Base-by-base conservation (phyloP, 2,329 filamentous ascomycete species). In the Diaporthe eres region DNA sequence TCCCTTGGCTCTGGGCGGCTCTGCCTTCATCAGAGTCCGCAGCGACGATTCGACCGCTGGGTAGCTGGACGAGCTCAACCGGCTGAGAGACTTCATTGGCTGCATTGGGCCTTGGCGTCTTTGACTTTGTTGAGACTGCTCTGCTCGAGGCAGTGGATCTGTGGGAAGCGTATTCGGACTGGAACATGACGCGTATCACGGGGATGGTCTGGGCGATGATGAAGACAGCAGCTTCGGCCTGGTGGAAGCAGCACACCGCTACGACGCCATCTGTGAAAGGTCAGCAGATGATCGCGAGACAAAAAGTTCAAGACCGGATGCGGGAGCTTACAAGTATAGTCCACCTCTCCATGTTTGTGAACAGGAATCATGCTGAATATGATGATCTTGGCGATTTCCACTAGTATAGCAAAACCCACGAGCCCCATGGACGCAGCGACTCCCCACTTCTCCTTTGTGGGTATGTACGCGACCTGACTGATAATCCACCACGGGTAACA, bases 401-500 rank as follows among this genome's bases (percentile, higher is more conserved):
- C 34, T 13, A 42, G 7, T n/a, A 51, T 53, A 6, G 70, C 34
- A 61, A 53, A 9, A 9, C 65, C 63, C 10, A 71, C 65, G 5
- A 75, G 73, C 12, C 65, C 53, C 73, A 71, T 71, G 28, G 73
- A 63, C 5, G 34, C 28, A 19, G 57, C 65, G 3, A 75, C 73
- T 13, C 44, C 73, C 53, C 42, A 75, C 68, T 71, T 75, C 65
- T 75, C 73, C 1, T 17, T 25, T 17, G 25, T 12, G 1, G 73
- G 65, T 12, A 75, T 75, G 31, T 71, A 65, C 4, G 65, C 34
- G 13, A 75, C 47, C n/a, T 58, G 57, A 10, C n/a, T 31, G 53
- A 75, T 60, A 1, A 75, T 63, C 55, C 65, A 60, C 73, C 73
- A 75, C 7, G 73, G 73, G 4, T 61, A 51, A 44, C 57, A 71